phyloP scores from a whole-genome alignment of 2,329 filamentous ascomycete species.

The Sclerotiophoma versabilis region DNA sequence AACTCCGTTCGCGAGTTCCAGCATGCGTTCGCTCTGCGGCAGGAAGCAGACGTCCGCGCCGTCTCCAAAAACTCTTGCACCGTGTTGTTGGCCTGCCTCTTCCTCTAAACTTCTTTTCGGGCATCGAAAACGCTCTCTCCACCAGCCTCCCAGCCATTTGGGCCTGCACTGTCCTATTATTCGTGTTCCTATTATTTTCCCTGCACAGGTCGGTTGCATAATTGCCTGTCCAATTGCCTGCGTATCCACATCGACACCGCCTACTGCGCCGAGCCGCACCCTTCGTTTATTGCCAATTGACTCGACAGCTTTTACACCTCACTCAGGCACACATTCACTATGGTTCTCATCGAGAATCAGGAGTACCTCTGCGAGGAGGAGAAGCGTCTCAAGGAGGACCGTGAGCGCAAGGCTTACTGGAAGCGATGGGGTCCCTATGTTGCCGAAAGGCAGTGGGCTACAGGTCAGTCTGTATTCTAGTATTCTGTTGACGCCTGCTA shows the following conservation, averaged over 20 bases:
- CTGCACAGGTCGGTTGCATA: conserved; percentile 25
- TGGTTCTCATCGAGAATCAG: conserved; percentile 90
- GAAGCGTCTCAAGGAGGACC: conserved; percentile 85
- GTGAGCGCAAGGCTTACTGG: conserved; percentile 87
- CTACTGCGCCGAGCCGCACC: conserved; percentile 26
- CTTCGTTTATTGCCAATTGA: conserved; percentile 16
- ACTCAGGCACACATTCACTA: conserved; percentile 50
- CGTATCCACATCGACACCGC: conserved; percentile 32
- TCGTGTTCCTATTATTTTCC: conserved; percentile 17
- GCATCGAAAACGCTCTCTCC: conserved; percentile 15
- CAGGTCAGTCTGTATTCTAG: conserved; percentile 67
- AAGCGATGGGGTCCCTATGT: conserved; percentile 98
- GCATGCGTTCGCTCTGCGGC: conserved; percentile 34
- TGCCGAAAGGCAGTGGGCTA: conserved; percentile 94
- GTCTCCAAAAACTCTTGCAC: conserved; percentile 24
- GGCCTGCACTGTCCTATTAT: conserved; percentile 7
- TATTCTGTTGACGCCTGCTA: conserved; percentile 36
- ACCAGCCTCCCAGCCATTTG: conserved; percentile 2
- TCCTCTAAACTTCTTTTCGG: conserved; percentile 13
- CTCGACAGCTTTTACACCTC: conserved; percentile 9
- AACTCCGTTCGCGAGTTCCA: conserved; percentile 39
- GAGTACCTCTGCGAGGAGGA: conserved; percentile 91
- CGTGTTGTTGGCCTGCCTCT: conserved; percentile 17
- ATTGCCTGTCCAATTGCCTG: conserved; percentile 31
- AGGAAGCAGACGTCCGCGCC: conserved; percentile 26